A percentile compares a stretch with the other conserved stretches of the same genome.
Evolutionary conservation across 371 early-diverging fungal genomes (phyloP).

Genomic region (Mortierella sp.): DNA sequence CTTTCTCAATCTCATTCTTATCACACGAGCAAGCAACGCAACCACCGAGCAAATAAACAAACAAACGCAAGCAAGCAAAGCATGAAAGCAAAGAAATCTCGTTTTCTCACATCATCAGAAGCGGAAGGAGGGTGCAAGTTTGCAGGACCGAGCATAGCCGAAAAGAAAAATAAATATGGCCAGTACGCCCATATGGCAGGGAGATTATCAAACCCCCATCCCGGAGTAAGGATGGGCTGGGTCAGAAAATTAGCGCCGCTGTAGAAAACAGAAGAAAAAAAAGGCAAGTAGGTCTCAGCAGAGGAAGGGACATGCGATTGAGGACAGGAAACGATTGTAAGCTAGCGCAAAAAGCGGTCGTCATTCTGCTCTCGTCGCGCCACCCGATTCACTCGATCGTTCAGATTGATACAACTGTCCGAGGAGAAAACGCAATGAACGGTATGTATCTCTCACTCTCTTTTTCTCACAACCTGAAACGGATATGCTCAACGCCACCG

Average conservation of each 20-base stretch:
- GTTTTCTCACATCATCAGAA: background rate
- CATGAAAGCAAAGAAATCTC: background rate
- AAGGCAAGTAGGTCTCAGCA: no score
- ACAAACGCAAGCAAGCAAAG: background rate
- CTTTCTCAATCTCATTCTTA: background rate
- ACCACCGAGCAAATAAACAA: background rate
- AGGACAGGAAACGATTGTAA: no score
- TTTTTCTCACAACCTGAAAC: background rate
- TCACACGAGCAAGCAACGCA: background rate
- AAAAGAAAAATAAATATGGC: background rate
- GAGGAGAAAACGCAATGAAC: background rate
- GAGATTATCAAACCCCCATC: no score
- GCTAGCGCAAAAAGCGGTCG: no score
- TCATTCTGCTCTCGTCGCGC: background rate
- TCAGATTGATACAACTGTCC: background rate
- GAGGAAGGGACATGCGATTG: no score
- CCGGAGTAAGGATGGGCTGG: no score
- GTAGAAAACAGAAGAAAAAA: no score
- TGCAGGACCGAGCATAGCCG: background rate
- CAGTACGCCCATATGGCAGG: no score
- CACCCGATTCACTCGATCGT: background rate
- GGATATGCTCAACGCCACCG: background rate
- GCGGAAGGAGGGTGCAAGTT: background rate
- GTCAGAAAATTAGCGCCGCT: no score
- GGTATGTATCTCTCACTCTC: background rate